These are phyloP conservation scores for Samsoniella hepiali DNA, from an alignment of 2,329 filamentous ascomycete genomes.

Conservation along the genomic window DNA sequence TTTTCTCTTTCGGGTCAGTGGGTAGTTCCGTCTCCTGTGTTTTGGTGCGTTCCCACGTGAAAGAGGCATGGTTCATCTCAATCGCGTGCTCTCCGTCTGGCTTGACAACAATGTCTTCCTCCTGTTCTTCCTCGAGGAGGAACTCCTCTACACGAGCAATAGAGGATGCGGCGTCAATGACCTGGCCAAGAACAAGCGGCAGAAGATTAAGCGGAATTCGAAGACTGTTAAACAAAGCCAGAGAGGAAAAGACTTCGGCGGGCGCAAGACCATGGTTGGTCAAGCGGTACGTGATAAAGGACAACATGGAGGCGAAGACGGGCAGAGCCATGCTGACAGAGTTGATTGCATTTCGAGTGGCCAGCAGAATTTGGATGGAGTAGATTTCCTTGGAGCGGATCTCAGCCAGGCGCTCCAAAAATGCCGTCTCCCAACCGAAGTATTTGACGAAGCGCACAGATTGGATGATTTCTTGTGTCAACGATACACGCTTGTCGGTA, in stretches of 20 bases:
- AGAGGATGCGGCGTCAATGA: slow-evolving; percentile 85
- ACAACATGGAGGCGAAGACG: slow-evolving; percentile 90
- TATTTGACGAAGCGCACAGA: slow-evolving; percentile 94
- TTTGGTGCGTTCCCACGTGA: slow-evolving; percentile 76
- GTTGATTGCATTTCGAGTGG: slow-evolving; percentile 81
- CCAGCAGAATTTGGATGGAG: slow-evolving; percentile 78
- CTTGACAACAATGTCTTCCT: slow-evolving; percentile 61
- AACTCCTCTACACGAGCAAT: slow-evolving; percentile 85
- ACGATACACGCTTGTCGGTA: slow-evolving; percentile 84
- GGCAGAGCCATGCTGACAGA: slow-evolving; percentile 82
- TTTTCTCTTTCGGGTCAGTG: slow-evolving; percentile 49
- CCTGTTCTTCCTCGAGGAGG: slow-evolving; percentile 77
- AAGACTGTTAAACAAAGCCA: slow-evolving; percentile 89
- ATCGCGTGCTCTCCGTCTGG: slow-evolving; percentile 65
- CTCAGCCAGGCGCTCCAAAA: slow-evolving; percentile 70
- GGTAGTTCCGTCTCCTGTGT: slow-evolving; percentile 3
- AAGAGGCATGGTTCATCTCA: slow-evolving; percentile 67
- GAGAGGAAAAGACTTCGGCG: slow-evolving; percentile 83
- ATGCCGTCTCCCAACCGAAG: slow-evolving; percentile 92
- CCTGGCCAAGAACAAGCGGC: slow-evolving; percentile 82
- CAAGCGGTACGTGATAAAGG: slow-evolving; percentile 79
- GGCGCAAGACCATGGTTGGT: slow-evolving; percentile 66
- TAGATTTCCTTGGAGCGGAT: slow-evolving; percentile 75
- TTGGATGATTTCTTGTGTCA: slow-evolving; percentile 89
- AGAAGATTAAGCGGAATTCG: slow-evolving; percentile 87